Evolutionary conservation across 2,329 filamentous ascomycete species (phyloP).

Genomic region (Claviceps paspali): DNA sequence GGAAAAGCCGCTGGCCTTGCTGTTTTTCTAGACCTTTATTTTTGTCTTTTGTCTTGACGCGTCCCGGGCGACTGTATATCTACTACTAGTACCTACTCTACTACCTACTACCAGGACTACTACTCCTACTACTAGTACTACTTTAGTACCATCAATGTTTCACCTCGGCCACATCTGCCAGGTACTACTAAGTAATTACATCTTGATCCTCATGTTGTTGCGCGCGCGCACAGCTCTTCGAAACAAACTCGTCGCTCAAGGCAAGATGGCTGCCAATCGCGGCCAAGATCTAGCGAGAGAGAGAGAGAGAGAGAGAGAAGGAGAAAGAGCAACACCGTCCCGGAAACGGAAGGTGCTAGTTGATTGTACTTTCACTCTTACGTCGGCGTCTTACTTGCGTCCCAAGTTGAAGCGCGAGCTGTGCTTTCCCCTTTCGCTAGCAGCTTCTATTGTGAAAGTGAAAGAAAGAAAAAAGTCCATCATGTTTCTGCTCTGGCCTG

Average conservation of each 20-base stretch:
- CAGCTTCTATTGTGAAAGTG: conserved; percentile 1
- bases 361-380: background rate
- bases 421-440: conserved; percentile 2
- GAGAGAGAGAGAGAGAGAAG: background rate
- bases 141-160: too few species aligned
- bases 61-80: too few species aligned
- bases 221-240: background rate
- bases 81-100: too few species aligned
- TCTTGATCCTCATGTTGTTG: background rate
- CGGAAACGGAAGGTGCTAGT: background rate
- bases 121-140: too few species aligned
- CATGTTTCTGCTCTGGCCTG: background rate
- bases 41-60: too few species aligned
- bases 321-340: background rate
- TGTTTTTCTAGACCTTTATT: conserved; percentile 41
- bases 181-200: too few species aligned
- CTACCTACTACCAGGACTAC: too few species aligned
- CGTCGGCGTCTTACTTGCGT: background rate
- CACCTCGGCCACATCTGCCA: too few species aligned
- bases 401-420: background rate
- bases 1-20: conserved; percentile 40
- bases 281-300: background rate
- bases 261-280: background rate
- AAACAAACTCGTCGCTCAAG: background rate
- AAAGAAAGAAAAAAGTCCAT: background rate